Conservation (phyloP, 345 rosid genomes). For the Corymbia maculata region DNA sequence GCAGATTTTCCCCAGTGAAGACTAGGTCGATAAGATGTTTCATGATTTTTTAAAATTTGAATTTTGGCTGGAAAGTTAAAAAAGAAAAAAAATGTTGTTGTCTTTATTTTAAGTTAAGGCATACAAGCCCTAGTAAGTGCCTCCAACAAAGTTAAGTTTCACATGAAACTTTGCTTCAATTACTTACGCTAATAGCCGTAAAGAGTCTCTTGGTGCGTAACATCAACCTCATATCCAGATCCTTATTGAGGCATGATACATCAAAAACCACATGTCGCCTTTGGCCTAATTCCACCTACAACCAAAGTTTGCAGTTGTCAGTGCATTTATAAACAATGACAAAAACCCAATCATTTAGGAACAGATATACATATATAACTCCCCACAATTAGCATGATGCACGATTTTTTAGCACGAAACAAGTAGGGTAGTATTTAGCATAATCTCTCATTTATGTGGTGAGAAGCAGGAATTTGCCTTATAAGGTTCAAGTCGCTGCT, state of each 20-base stretch:
- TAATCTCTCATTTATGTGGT: background rate
- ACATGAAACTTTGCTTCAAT: background rate
- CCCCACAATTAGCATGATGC: background rate
- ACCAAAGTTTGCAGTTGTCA: background rate
- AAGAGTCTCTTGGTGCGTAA: constrained; percentile 32
- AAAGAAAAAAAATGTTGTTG: background rate
- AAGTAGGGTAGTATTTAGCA: background rate
- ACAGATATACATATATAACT: background rate
- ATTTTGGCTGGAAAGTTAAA: background rate
- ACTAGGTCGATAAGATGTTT: background rate
- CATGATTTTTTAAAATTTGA: background rate
- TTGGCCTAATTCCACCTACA: background rate
- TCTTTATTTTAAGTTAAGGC: background rate
- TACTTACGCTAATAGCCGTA: constrained; percentile 18
- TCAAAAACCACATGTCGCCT: background rate
- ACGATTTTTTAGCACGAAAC: background rate
- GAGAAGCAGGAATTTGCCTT: constrained; percentile 22
- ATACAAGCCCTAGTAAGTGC: background rate
- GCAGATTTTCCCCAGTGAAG: background rate
- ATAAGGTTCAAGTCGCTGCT: constrained; percentile 34
- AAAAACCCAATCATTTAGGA: background rate
- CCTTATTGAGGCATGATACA: constrained; percentile 28
- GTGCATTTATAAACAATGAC: background rate
- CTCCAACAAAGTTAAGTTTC: background rate
- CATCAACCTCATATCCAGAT: constrained; percentile 60